Conservation (phyloP, 345 rosid species). For the Citrus hindsii region DNA sequence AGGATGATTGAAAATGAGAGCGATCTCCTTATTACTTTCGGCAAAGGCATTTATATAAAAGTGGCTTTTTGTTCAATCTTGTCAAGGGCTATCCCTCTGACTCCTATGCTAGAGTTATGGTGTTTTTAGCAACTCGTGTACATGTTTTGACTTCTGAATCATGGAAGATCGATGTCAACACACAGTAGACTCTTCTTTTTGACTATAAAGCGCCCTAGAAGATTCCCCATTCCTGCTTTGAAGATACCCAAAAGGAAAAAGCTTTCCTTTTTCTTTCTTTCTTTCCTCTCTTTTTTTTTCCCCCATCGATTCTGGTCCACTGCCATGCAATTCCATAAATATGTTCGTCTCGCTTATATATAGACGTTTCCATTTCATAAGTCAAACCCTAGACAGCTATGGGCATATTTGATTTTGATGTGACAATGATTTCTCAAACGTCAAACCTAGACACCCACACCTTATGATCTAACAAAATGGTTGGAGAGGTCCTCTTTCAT, state of each 20-base stretch:
- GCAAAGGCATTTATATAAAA: not conserved
- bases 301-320: slow-evolving; percentile 6
- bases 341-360: not conserved
- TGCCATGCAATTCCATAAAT: not conserved
- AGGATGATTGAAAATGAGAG: not conserved
- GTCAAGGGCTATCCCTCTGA: not conserved
- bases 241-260: slow-evolving; percentile 3
- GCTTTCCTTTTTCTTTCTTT: not conserved
- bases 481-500: too few relatives aligned
- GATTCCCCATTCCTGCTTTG: slow-evolving; percentile 12
- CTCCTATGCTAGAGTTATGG: not conserved
- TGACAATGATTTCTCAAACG: not conserved
- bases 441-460: too few relatives aligned
- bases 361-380: not conserved
- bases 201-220: not conserved
- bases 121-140: not conserved
- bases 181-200: slow-evolving; percentile 1
- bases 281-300: not conserved
- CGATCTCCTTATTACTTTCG: slow-evolving; percentile 8
- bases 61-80: not conserved
- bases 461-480: too few relatives aligned
- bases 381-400: slow-evolving; percentile 14
- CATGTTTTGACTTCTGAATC: slow-evolving; percentile 7
- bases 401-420: not conserved
- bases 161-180: not conserved